These are phyloP conservation scores for Oryza coarctata DNA, from an alignment of 176 grass and related monocot species.

Conservation along the genomic window DNA sequence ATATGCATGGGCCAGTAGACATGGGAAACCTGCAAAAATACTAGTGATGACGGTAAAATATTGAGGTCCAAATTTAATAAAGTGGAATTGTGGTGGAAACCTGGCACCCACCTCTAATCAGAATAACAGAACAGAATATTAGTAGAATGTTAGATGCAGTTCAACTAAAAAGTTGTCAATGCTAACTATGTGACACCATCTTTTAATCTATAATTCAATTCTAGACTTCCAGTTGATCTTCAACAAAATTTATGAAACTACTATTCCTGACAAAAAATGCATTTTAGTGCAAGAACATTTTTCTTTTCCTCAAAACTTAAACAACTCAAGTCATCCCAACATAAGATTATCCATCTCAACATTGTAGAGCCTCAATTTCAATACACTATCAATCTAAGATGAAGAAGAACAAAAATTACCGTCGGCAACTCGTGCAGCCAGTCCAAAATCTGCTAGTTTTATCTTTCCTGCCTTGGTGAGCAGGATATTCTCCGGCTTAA, in stretches of 20 bases:
- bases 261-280: background rate
- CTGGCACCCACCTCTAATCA: background rate
- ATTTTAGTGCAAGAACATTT: background rate
- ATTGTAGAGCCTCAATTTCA: background rate
- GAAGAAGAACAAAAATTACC: constrained; percentile 48
- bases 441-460: constrained; percentile 90
- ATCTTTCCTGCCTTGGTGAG: constrained; percentile 62
- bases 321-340: background rate
- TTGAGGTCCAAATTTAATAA: background rate
- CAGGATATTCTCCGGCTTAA: constrained; percentile 93
- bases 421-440: constrained; percentile 74
- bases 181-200: background rate
- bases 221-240: background rate
- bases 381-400: background rate
- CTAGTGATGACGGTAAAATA: constrained; percentile 12
- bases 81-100: background rate
- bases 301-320: too few species aligned
- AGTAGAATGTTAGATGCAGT: background rate
- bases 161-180: background rate
- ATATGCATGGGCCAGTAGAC: background rate
- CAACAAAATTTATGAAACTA: background rate
- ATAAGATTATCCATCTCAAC: background rate
- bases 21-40: constrained; percentile 33
- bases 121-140: background rate
- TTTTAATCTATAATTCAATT: constrained; percentile 1